Evolutionary conservation across 768 basidiomycete genomes (phyloP).

Genomic region (Gautieria morchelliformis): DNA sequence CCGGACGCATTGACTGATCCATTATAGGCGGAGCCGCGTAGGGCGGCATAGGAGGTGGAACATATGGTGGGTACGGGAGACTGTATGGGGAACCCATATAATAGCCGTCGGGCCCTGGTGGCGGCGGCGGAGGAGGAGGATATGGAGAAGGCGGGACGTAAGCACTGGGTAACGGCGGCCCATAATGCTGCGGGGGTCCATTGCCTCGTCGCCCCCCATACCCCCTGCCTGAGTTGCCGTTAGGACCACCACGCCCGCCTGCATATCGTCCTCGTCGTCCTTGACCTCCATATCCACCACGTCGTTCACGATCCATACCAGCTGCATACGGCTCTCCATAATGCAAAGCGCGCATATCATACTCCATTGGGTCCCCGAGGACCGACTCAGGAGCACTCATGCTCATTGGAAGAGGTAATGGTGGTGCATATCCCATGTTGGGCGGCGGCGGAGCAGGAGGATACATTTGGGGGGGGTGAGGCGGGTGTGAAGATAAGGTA

Average conservation of each 20-base stretch:
- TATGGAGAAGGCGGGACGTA: constrained; percentile 18
- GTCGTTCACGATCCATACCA: background rate
- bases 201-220: constrained; percentile 28
- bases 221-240: constrained; percentile 22
- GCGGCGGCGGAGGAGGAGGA: constrained; percentile 17
- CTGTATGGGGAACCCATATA: constrained; percentile 3
- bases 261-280: constrained; percentile 29
- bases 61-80: constrained; percentile 9
- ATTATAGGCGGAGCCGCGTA: constrained; percentile 19
- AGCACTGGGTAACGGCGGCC: background rate
- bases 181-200: constrained; percentile 1
- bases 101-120: background rate
- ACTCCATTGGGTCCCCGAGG: background rate
- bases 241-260: constrained; percentile 10
- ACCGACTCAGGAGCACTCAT: background rate
- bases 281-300: constrained; percentile 13
- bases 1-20: constrained; percentile 4
- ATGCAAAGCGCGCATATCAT: background rate
- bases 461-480: background rate
- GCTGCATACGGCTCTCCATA: background rate
- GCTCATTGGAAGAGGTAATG: background rate
- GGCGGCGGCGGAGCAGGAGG: constrained; percentile 7
- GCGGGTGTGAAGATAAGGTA: background rate
- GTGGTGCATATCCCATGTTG: background rate
- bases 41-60: constrained; percentile 13